Percentiles rank a stretch among this genome's conserved stretches.
Evolutionary conservation across 2,329 filamentous ascomycete species (phyloP).

Genomic region (Trichoderma polysporum): DNA sequence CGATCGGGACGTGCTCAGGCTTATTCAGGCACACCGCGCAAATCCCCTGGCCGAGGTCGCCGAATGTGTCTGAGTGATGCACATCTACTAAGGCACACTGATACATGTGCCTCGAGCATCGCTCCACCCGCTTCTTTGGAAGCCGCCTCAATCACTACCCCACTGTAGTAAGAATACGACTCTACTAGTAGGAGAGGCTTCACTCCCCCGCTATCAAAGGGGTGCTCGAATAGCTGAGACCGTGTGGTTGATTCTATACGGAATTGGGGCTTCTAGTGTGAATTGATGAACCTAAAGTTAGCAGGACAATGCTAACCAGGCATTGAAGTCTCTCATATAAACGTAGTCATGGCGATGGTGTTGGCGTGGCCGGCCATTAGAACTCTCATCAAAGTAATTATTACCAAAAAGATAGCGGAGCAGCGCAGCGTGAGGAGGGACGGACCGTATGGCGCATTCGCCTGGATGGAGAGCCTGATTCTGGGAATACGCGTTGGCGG

Average conservation of each 20-base stretch:
- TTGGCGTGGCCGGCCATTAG: neutral
- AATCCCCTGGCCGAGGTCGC: constrained; percentile 9
- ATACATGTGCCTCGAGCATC: neutral
- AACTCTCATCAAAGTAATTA: neutral
- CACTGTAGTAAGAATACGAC: neutral
- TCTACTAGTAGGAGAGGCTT: neutral
- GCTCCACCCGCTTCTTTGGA: neutral
- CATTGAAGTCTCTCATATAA: neutral
- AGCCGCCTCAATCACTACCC: neutral
- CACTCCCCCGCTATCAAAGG: neutral
- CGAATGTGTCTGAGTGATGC: neutral
- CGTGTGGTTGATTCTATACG: neutral
- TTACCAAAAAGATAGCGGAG: neutral
- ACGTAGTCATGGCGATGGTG: neutral
- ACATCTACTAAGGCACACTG: neutral
- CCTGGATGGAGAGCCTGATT: neutral
- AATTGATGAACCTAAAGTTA: neutral
- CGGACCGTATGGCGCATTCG: constrained; percentile 6
- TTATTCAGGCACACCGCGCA: neutral
- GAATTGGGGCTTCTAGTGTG: neutral
- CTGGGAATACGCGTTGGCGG: neutral
- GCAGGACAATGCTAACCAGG: neutral
- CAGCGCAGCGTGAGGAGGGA: constrained; percentile 1
- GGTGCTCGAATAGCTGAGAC: neutral
- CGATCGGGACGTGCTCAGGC: neutral